Evolutionary conservation across 2,329 filamentous ascomycete species (phyloP).

Genomic region (Colletotrichum musae): DNA sequence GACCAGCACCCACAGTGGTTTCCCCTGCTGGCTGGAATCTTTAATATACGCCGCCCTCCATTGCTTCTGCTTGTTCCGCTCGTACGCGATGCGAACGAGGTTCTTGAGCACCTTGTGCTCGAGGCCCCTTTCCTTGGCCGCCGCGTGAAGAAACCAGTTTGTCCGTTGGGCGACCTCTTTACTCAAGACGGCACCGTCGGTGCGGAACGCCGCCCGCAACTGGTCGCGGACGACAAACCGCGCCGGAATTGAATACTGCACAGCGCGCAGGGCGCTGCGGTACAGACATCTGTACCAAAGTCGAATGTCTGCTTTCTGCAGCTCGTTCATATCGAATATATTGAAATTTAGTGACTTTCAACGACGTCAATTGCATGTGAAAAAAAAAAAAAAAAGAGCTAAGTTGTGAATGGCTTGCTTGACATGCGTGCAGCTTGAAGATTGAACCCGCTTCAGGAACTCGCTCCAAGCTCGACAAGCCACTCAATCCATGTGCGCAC

Average conservation of each 20-base stretch:
- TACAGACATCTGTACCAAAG: slow-evolving; percentile 80
- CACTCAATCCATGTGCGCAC: slow-evolving; percentile 24
- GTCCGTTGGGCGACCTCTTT: slow-evolving; percentile 72
- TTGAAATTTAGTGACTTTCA: neutral
- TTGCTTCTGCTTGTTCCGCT: slow-evolving; percentile 49
- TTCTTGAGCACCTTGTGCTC: slow-evolving; percentile 83
- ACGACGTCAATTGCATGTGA: neutral
- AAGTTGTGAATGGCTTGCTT: too few relatives aligned
- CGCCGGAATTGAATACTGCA: slow-evolving; percentile 79
- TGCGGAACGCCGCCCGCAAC: slow-evolving; percentile 72
- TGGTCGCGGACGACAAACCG: slow-evolving; percentile 74
- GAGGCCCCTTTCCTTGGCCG: slow-evolving; percentile 73
- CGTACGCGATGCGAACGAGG: slow-evolving; percentile 62
- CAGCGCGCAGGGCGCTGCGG: slow-evolving; percentile 75
- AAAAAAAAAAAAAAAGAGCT: neutral
- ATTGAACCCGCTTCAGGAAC: slow-evolving; percentile 8
- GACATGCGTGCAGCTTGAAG: neutral
- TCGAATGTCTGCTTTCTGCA: slow-evolving; percentile 60
- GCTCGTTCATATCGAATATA: slow-evolving; percentile 48
- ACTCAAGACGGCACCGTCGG: slow-evolving; percentile 62
- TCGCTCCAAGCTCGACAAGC: slow-evolving; percentile 1
- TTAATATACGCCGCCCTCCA: slow-evolving; percentile 45
- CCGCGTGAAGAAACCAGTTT: slow-evolving; percentile 77
- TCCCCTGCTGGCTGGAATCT: slow-evolving; percentile 19
- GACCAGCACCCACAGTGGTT: slow-evolving; percentile 41